Conservation (phyloP, 2,329 filamentous ascomycete species). For the Colletotrichum sp. region DNA sequence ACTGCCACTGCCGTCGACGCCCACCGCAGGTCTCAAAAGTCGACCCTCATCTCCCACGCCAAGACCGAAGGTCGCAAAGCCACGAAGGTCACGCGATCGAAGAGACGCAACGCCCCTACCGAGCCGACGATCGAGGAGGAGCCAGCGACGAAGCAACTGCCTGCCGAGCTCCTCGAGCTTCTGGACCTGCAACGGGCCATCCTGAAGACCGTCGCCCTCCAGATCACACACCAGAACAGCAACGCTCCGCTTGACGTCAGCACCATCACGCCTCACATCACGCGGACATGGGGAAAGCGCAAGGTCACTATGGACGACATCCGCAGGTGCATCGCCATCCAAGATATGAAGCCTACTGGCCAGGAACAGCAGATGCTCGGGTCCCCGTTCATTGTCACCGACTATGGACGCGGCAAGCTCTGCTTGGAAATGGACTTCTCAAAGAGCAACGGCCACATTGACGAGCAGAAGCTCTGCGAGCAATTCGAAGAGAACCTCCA, state of each 20-base stretch:
- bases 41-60: constrained; percentile 30
- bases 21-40: constrained; percentile 30
- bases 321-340: constrained; percentile 69
- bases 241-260: constrained; percentile 68
- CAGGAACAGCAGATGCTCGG: constrained; percentile 14
- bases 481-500: constrained; percentile 60
- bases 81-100: constrained; percentile 20
- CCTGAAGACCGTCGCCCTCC: constrained; percentile 70
- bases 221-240: constrained; percentile 72
- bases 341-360: constrained; percentile 47
- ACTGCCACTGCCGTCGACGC: not conserved
- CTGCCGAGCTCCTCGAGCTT: constrained; percentile 61
- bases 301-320: constrained; percentile 70
- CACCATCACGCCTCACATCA: constrained; percentile 65
- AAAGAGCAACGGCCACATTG: constrained; percentile 42
- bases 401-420: constrained; percentile 59
- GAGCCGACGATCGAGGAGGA: constrained; percentile 28
- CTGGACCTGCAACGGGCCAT: constrained; percentile 70
- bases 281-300: constrained; percentile 75
- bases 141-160: constrained; percentile 42
- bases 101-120: constrained; percentile 11
- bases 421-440: constrained; percentile 61
- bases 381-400: constrained; percentile 50
- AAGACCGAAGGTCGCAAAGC: constrained; percentile 30
- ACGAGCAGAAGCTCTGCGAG: constrained; percentile 57